phyloP scores from a whole-genome alignment of 1,284 basidiomycete genomes.

The Moniliophthora roreri region DNA sequence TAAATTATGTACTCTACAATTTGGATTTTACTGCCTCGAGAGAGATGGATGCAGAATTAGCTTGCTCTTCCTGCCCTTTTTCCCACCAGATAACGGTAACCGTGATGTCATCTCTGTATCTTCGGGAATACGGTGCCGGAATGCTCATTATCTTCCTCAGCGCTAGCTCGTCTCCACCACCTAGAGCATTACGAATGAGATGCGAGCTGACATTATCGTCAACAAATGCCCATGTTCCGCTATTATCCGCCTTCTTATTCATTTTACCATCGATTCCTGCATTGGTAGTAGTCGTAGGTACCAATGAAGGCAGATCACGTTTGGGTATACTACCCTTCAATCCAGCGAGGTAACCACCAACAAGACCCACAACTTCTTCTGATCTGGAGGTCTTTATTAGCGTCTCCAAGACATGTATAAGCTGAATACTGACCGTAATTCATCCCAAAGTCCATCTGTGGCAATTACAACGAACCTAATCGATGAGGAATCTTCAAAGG shows the following conservation, averaged over 20 bases:
- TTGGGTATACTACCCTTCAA: conserved; percentile 66
- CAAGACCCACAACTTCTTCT: conserved; percentile 91
- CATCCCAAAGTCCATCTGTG: conserved; percentile 95
- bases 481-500: conserved; percentile 34
- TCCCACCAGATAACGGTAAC: conserved; percentile 90
- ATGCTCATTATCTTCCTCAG: conserved; percentile 83
- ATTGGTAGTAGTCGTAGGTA: conserved; percentile 54
- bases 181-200: conserved; percentile 92
- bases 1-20: conserved; percentile 2
- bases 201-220: conserved; percentile 91
- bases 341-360: conserved; percentile 81
- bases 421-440: conserved; percentile 51
- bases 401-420: conserved; percentile 1
- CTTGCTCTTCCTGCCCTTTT: conserved; percentile 47
- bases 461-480: conserved; percentile 84
- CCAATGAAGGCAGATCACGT: conserved; percentile 48
- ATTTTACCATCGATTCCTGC: conserved; percentile 69
- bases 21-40: conserved; percentile 11
- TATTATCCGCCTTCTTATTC: conserved; percentile 29
- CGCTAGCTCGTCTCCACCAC: conserved; percentile 73
- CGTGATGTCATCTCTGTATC: conserved; percentile 86
- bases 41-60: conserved; percentile 26
- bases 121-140: conserved; percentile 76
- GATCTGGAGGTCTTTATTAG: conserved; percentile 47
- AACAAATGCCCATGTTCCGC: conserved; percentile 76